Conservation (phyloP, 129 eudicot species). For the Pulicaria dysenterica region DNA sequence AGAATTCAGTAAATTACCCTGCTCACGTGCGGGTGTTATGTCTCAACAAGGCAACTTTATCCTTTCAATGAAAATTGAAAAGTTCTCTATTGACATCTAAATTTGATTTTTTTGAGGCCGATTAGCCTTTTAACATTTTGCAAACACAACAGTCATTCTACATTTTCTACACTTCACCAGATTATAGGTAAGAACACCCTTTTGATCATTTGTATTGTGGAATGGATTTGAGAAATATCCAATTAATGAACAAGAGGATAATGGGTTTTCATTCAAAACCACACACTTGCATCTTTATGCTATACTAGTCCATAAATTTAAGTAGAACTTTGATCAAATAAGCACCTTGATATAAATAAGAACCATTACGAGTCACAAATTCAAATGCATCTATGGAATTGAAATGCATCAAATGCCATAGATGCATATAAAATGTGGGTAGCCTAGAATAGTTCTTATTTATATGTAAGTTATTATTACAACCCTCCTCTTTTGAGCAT, state of each 20-base stretch:
- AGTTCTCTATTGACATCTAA: background rate
- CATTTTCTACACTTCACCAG: conserved; percentile 7
- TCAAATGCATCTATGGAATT: too few relatives aligned
- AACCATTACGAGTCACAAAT: too few relatives aligned
- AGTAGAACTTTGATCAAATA: too few relatives aligned
- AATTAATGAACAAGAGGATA: background rate
- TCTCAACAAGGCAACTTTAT: background rate
- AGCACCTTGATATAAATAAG: too few relatives aligned
- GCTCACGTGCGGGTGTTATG: background rate
- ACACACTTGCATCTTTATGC: background rate
- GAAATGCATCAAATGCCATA: too few relatives aligned
- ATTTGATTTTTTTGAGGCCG: background rate
- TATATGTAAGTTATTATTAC: too few relatives aligned
- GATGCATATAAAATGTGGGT: too few relatives aligned
- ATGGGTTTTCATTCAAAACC: background rate
- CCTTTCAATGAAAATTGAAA: background rate
- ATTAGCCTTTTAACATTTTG: background rate
- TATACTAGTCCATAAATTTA: background rate
- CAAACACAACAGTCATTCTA: background rate
- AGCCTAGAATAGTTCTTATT: too few relatives aligned
- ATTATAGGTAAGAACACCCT: background rate
- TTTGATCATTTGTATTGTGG: conserved; percentile 1
- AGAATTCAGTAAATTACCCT: background rate
- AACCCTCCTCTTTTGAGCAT: background rate
- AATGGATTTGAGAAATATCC: background rate